Conservation (phyloP, 108 stramenopile genomes). For the Nannochloropsis salina region DNA sequence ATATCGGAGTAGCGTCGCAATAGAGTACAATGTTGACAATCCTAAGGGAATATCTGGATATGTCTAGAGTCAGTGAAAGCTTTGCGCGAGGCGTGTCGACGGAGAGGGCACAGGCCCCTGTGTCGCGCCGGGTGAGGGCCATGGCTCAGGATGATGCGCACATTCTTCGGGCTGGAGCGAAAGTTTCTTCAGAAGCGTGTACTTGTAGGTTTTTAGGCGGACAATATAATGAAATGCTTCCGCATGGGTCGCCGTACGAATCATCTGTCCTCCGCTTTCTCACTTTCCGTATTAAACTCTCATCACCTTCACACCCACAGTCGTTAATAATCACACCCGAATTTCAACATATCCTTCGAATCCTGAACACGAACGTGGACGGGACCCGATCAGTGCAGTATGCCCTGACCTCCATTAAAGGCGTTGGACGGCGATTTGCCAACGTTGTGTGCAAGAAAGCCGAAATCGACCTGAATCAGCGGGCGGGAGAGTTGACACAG, state of each 20-base stretch:
- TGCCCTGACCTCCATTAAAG: constrained; percentile 94
- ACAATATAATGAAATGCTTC: too few relatives aligned
- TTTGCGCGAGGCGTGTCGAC: too few relatives aligned
- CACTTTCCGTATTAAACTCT: background rate
- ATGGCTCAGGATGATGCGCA: too few relatives aligned
- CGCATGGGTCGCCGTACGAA: too few relatives aligned
- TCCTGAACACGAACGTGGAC: constrained; percentile 99
- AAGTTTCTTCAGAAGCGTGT: too few relatives aligned
- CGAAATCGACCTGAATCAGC: constrained; percentile 95
- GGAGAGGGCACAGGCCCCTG: too few relatives aligned
- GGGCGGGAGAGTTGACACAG: constrained; percentile 95
- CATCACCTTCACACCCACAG: constrained; percentile 18
- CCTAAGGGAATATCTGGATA: too few relatives aligned
- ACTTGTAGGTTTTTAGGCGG: too few relatives aligned
- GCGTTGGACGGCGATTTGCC: constrained; percentile 96
- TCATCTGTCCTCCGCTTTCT: background rate
- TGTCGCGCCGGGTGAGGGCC: too few relatives aligned
- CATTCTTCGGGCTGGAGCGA: too few relatives aligned
- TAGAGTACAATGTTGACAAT: too few relatives aligned
- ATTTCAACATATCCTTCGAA: constrained; percentile 99
- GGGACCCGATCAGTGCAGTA: constrained; percentile 97
- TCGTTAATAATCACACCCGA: constrained; percentile 63
- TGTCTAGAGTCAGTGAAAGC: too few relatives aligned
- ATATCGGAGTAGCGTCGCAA: background rate
- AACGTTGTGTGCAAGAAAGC: constrained; percentile 99